Conservation (phyloP, 1,284 basidiomycete species). For the Clitocybe nebularis region DNA sequence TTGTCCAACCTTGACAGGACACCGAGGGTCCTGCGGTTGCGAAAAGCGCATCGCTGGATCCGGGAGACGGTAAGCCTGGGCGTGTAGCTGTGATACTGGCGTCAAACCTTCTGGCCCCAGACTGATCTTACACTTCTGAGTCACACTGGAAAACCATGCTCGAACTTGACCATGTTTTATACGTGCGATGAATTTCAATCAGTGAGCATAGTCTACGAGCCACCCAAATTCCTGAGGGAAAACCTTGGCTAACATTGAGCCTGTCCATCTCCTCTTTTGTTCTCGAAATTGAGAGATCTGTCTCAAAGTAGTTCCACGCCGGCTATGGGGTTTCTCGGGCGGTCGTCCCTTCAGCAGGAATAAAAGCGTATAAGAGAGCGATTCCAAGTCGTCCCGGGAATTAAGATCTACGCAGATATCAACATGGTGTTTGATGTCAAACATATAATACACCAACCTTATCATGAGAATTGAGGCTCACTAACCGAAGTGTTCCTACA, state of each 20-base stretch:
- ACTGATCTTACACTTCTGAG: too few species aligned
- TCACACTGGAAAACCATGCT: too few species aligned
- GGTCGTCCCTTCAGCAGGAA: constrained; percentile 11
- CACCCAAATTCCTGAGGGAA: background rate
- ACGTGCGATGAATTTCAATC: background rate
- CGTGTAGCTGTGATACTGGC: too few species aligned
- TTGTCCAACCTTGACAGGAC: too few species aligned
- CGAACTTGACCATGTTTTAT: too few species aligned
- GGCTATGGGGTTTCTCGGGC: constrained; percentile 5
- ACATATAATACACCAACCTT: background rate
- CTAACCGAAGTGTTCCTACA: background rate
- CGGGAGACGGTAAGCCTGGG: too few species aligned
- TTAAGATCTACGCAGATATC: constrained; percentile 11
- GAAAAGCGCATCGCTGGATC: too few species aligned
- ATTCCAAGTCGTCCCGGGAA: constrained; percentile 15
- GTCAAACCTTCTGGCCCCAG: too few species aligned
- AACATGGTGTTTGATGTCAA: too few species aligned
- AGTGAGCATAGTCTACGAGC: background rate
- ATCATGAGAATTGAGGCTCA: background rate
- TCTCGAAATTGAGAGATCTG: background rate
- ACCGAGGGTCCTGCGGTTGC: too few species aligned
- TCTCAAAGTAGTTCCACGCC: background rate
- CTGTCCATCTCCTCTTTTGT: background rate
- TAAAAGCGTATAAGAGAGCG: constrained; percentile 12
- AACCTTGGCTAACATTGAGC: background rate